Evolutionary conservation across 306 rosid genomes (phyloP), one percentile per base, ranked within the genome.

Genomic region (Urtica urens): DNA sequence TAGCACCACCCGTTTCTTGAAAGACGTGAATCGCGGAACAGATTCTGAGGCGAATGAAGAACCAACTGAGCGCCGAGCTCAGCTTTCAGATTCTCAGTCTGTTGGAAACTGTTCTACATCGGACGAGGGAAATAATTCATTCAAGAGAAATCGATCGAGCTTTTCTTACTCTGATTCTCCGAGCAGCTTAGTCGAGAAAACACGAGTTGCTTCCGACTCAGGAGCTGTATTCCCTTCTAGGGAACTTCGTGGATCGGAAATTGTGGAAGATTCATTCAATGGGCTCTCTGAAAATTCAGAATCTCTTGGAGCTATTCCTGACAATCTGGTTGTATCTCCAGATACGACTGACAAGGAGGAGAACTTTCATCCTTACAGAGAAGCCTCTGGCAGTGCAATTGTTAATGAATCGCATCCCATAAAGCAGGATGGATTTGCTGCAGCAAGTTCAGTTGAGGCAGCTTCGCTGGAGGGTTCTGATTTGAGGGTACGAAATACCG

Each of bases 41-140:
- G 74, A 60, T 67, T 66, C 65, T 29, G 62, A 75, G 63, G 87
- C 69, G 38, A 71, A 67, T 59, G 79, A 58, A 25, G 93, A 76
- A 56, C 62, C 63, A 40, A 69, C 40, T 57, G 71, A 71, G 53
- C 49, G 46, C 14, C 78, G 43, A 71, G 77, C 77, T 71, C 87
- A 22, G 42, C 65, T 72, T 62, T 77, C 72, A 5, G 82, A 74
- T 72, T 62, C 85, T 55, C 83, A 55, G 49, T 82, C 99, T 41
- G 53, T 63, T 58, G 79, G 72, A 58, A 73, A 74, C 64, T 77
- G 83, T 51, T 75, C 75, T 12, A 57, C 52, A 45, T 74, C 96
- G 16, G 87, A 92, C 57, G 67, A 68, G 24, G 77, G 77, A 41
- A 75, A 68, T 66, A 55, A 69, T 64, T 81, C 78, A 23, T 66